Percentiles rank a stretch among this genome's conserved stretches.
These are phyloP conservation scores for Tricholoma hemisulphureum DNA, from an alignment of 768 basidiomycete species.

Conservation along the genomic window DNA sequence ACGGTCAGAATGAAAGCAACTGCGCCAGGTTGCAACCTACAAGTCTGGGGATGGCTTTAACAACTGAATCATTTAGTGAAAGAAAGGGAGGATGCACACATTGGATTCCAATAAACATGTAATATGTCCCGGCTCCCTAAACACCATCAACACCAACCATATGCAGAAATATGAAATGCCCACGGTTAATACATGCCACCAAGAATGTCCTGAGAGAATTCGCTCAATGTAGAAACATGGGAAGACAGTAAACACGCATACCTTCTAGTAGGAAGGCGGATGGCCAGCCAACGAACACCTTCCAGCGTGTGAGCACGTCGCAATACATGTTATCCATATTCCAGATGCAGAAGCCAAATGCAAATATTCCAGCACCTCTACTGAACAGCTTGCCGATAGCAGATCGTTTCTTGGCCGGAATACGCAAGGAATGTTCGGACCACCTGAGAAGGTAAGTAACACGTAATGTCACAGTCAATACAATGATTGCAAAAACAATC, in stretches of 20 bases:
- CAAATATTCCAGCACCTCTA: conserved; percentile 55
- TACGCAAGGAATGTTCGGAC: conserved; percentile 36
- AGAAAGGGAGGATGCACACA: conserved; percentile 33
- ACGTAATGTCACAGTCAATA: conserved; percentile 49
- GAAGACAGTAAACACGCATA: conserved; percentile 13
- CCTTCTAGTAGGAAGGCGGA: conserved; percentile 66
- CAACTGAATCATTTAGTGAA: background rate
- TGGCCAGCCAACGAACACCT: conserved; percentile 60
- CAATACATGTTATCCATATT: conserved; percentile 83
- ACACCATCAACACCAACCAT: background rate
- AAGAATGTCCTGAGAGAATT: conserved; percentile 55
- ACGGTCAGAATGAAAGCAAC: conserved; percentile 1
- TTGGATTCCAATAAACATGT: conserved; percentile 52
- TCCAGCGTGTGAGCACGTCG: conserved; percentile 52
- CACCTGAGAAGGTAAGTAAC: conserved; percentile 50
- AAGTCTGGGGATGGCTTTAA: conserved; percentile 32
- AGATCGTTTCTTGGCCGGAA: conserved; percentile 42
- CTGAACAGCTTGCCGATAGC: conserved; percentile 46
- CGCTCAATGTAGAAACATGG: background rate
- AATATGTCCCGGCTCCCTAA: conserved; percentile 51
- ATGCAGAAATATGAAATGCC: conserved; percentile 15
- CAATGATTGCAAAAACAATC: conserved; percentile 61
- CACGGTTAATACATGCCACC: conserved; percentile 74
- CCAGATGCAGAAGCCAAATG: conserved; percentile 70
- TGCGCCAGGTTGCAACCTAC: conserved; percentile 31